These are phyloP conservation scores for Monosiga brevicollis DNA, from an alignment of 78 protist genomes.

Conservation along the genomic window DNA sequence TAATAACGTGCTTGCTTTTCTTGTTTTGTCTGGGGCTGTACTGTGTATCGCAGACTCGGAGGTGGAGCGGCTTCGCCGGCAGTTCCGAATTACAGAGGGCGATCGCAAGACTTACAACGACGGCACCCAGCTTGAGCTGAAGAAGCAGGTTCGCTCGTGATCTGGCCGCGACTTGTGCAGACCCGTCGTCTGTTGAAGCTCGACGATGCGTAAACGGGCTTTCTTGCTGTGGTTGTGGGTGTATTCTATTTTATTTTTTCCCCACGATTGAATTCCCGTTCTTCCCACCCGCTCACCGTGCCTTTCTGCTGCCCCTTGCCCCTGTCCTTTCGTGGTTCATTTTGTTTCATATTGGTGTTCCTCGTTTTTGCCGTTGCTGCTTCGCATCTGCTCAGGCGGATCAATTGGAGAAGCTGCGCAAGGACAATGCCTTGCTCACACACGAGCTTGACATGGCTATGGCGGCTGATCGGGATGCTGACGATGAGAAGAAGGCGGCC, in stretches of 20 bases:
- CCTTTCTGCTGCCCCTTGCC: not conserved
- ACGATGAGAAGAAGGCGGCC: not conserved
- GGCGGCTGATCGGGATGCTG: too few species aligned
- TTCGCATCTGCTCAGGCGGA: not conserved
- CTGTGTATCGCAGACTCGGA: too few species aligned
- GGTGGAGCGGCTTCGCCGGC: constrained; percentile 19
- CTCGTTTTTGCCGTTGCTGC: not conserved
- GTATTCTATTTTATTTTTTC: not conserved
- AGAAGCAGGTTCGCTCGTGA: not conserved
- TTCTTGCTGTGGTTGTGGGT: not conserved
- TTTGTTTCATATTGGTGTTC: not conserved
- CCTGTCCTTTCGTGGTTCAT: not conserved
- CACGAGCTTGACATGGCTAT: not conserved
- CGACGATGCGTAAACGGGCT: not conserved
- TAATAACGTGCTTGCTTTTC: too few species aligned
- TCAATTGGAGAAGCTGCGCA: not conserved
- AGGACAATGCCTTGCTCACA: constrained; percentile 10
- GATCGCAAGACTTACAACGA: constrained; percentile 14
- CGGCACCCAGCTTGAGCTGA: not conserved
- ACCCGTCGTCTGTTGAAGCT: too few species aligned
- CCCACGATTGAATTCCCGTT: not conserved
- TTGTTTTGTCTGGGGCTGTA: too few species aligned
- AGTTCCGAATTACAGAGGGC: constrained; percentile 22
- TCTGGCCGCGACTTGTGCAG: not conserved
- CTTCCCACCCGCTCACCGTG: not conserved